phyloP scores from a whole-genome alignment of 306 rosid genomes.

The Phaseolus lunatus region DNA sequence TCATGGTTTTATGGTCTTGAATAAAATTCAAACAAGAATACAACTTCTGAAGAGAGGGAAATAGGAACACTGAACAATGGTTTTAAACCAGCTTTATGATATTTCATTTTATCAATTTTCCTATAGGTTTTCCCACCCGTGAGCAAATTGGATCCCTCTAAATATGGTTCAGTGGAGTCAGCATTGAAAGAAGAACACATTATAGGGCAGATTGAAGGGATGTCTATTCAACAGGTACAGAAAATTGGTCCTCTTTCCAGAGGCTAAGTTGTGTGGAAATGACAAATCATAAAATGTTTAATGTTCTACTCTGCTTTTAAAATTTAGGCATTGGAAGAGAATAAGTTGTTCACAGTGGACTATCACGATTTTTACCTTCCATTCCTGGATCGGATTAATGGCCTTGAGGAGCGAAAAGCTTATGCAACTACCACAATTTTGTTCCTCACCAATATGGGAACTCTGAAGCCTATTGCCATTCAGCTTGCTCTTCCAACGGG shows the following conservation, averaged over 20 bases:
- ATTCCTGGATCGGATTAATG: slow-evolving; percentile 52
- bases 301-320: neutral
- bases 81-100: neutral
- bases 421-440: slow-evolving; percentile 59
- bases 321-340: slow-evolving; percentile 53
- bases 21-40: neutral
- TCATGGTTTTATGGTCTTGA: too few relatives aligned
- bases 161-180: slow-evolving; percentile 56
- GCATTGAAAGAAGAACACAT: slow-evolving; percentile 64
- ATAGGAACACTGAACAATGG: neutral
- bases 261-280: neutral
- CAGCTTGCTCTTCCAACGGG: slow-evolving; percentile 50
- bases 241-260: slow-evolving; percentile 1
- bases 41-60: neutral
- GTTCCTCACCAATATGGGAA: slow-evolving; percentile 53
- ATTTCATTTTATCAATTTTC: slow-evolving; percentile 1
- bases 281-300: slow-evolving; percentile 14
- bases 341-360: slow-evolving; percentile 51
- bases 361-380: slow-evolving; percentile 55
- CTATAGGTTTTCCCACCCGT: slow-evolving; percentile 58
- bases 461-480: slow-evolving; percentile 55
- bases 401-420: slow-evolving; percentile 49
- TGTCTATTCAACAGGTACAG: slow-evolving; percentile 57
- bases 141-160: slow-evolving; percentile 59
- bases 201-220: slow-evolving; percentile 49